Evolutionary conservation across 176 grass and related monocot species (phyloP).

Genomic region (Poa annua): DNA sequence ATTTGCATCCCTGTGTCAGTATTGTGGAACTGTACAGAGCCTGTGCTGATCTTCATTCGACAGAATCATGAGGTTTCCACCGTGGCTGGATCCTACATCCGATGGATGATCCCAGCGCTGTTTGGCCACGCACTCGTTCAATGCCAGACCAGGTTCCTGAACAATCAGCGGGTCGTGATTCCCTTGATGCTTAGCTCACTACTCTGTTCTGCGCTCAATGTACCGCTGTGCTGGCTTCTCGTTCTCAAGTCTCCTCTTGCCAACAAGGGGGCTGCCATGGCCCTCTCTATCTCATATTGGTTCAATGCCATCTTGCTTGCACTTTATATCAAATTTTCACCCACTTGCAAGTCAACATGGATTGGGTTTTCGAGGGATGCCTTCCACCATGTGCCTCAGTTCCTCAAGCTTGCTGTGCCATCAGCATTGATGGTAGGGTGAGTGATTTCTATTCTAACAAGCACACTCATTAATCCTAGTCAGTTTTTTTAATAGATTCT

Average conservation of each 20-base stretch:
- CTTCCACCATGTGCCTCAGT: conserved; percentile 44
- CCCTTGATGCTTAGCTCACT: conserved; percentile 63
- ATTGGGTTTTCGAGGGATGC: conserved; percentile 50
- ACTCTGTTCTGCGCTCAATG: conserved; percentile 46
- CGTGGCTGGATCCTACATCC: conserved; percentile 52
- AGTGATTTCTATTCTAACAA: conserved; percentile 1
- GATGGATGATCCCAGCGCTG: conserved; percentile 61
- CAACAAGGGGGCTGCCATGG: conserved; percentile 60
- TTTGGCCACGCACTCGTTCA: conserved; percentile 64
- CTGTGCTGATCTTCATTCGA: conserved; percentile 49
- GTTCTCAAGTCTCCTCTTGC: conserved; percentile 47
- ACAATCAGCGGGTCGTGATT: conserved; percentile 56
- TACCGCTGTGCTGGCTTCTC: conserved; percentile 62
- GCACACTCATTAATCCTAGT: not conserved
- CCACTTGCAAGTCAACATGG: conserved; percentile 44
- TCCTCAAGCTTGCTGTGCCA: conserved; percentile 61
- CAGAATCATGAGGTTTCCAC: conserved; percentile 68
- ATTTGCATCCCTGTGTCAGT: conserved; percentile 49
- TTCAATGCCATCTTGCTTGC: conserved; percentile 55
- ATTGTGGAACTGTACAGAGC: conserved; percentile 47
- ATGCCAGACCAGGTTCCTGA: conserved; percentile 66
- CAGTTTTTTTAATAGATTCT: not conserved
- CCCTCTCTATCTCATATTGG: conserved; percentile 56
- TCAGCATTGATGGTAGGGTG: conserved; percentile 70
- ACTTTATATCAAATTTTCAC: conserved; percentile 61